phyloP scores from a whole-genome alignment of 108 stramenopile genomes.

The Cylindrotheca closterium region DNA sequence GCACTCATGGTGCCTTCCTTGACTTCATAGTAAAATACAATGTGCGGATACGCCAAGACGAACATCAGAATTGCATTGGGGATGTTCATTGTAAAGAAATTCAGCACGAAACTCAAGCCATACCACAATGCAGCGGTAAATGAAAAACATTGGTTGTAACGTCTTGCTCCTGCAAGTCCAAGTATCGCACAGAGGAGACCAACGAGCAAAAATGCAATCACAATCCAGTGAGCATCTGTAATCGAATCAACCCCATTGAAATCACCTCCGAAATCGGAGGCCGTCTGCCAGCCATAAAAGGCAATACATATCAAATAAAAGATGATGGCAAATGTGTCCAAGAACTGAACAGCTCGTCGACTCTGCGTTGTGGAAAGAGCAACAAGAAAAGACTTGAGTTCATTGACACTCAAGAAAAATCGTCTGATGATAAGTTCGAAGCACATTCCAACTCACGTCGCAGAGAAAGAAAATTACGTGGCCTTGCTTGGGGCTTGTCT shows the following conservation, averaged over 20 bases:
- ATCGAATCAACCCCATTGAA: slow-evolving; percentile 5
- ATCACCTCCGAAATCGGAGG: not conserved
- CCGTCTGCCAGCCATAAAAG: slow-evolving; percentile 10
- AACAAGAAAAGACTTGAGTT: too few species aligned
- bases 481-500: not conserved
- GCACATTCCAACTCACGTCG: not conserved
- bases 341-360: slow-evolving; percentile 11
- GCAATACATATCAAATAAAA: slow-evolving; percentile 7
- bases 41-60: slow-evolving; percentile 40
- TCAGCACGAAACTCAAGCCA: slow-evolving; percentile 1
- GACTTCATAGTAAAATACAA: slow-evolving; percentile 29
- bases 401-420: too few species aligned
- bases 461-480: not conserved
- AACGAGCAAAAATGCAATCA: slow-evolving; percentile 4
- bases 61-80: not conserved
- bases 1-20: slow-evolving; percentile 34
- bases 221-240: slow-evolving; percentile 4
- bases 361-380: too few species aligned
- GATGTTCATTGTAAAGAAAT: slow-evolving; percentile 4
- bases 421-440: too few species aligned
- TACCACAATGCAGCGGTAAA: slow-evolving; percentile 13
- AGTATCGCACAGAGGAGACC: slow-evolving; percentile 10
- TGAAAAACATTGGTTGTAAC: slow-evolving; percentile 9
- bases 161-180: slow-evolving; percentile 18
- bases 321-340: slow-evolving; percentile 6